Percentiles rank a stretch among this genome's conserved stretches.
These are phyloP conservation scores for Scedosporium minutisporum DNA, from an alignment of 2,329 filamentous ascomycete genomes.

Conservation along the genomic window DNA sequence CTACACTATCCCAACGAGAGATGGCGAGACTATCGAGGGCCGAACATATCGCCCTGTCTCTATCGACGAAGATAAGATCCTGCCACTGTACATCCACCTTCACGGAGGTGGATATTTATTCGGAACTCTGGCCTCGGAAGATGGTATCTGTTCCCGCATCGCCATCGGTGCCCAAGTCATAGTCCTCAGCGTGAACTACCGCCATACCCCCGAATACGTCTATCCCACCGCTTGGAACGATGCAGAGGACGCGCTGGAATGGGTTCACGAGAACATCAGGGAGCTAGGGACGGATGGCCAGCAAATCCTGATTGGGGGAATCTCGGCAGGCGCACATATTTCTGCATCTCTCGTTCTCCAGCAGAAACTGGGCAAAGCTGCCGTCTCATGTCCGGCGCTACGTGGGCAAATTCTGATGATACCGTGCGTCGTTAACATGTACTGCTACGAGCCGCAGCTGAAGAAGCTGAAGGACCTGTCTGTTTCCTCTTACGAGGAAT, in stretches of 20 bases:
- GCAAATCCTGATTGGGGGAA: constrained; percentile 35
- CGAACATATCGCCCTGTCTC: constrained; percentile 34
- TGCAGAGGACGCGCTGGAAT: constrained; percentile 42
- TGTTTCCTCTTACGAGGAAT: constrained; percentile 33
- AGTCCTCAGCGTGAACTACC: constrained; percentile 48
- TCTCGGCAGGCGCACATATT: constrained; percentile 36
- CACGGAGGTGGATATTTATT: constrained; percentile 49
- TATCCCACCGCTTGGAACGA: constrained; percentile 47
- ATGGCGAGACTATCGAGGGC: constrained; percentile 31
- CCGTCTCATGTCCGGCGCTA: constrained; percentile 18
- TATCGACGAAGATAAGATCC: constrained; percentile 18
- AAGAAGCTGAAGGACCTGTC: constrained; percentile 24
- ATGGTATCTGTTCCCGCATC: constrained; percentile 38
- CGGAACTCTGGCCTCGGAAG: constrained; percentile 43
- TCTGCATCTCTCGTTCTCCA: constrained; percentile 28
- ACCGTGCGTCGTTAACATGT: constrained; percentile 28
- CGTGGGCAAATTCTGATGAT: constrained; percentile 44
- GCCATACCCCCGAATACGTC: constrained; percentile 43
- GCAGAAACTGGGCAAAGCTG: constrained; percentile 21
- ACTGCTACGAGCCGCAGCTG: constrained; percentile 20
- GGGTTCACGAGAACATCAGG: constrained; percentile 36
- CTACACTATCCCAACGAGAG: constrained; percentile 30
- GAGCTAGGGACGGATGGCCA: constrained; percentile 26
- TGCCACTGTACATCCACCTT: constrained; percentile 41
- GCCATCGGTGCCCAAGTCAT: constrained; percentile 30